Evolutionary conservation across 2,329 filamentous ascomycete genomes (phyloP), one percentile per base, ranked within the genome.

Genomic region (Cyclaneusma minus): DNA sequence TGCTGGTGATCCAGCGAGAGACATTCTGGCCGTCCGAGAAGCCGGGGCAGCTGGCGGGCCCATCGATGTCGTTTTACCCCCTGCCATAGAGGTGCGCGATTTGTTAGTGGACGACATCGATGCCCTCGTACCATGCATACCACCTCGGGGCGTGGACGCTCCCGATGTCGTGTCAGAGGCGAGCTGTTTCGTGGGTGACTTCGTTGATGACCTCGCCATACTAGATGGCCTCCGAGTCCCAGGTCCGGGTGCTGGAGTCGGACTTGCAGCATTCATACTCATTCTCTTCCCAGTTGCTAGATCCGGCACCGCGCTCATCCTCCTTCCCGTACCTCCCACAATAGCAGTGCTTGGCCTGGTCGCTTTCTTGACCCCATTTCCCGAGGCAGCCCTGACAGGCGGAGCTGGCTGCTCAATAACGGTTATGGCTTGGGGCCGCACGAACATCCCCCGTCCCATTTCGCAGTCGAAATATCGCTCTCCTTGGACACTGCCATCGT

Each of bases 401-500:
- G 62, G 46, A 24, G 52, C 47, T 16, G 55, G 45, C 29, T 68
- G 55, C 24, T 61, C 59, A 28, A 76, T 51, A 35, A 73, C 57
- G 8, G 62, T 64, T 25, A 89, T 60, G 31, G 75, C 75, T 28
- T 66, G 56, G 16, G 82, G 74, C 35, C 81, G 69, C 29, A 94
- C 68, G 44, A 98, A 95, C 70, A 98, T 89, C 45, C 73, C 73
- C 36, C 61, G 60, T 21, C 61, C 82, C 69, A 66, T 75, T 52
- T 47, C 64, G 54, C 87, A 95, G 25, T 85, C 71, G 42, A 93
- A 95, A 49, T 95, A 95, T 12, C 82, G 64, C 46, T 82, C 68
- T 34, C 83, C 85, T 50, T 87, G 70, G 24, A 95, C 82, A 29
- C 79, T 77, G 37, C 87, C 87, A 62, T 95, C 83, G 43, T 95